Evolutionary conservation across 148 eudicot species (phyloP).

Genomic region (Tetragonia tetragonoides): DNA sequence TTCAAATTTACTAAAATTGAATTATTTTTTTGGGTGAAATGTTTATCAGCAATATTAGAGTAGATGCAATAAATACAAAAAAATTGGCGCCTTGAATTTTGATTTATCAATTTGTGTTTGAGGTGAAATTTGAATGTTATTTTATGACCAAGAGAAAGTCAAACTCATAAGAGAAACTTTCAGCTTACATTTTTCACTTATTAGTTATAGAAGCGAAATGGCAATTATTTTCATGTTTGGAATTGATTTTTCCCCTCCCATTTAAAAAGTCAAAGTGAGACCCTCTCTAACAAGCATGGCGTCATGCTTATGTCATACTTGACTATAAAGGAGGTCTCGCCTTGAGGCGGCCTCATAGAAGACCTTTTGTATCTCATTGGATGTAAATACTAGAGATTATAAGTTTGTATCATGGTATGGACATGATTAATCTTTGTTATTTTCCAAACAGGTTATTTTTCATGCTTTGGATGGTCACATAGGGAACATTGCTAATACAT

Average conservation of each 20-base stretch:
- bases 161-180: neutral
- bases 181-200: neutral
- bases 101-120: neutral
- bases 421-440: constrained; percentile 17
- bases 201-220: neutral
- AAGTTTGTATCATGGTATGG: too few relatives aligned
- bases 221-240: neutral
- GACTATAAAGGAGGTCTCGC: too few relatives aligned
- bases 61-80: too few relatives aligned
- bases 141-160: constrained; percentile 1
- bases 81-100: neutral
- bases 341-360: too few relatives aligned
- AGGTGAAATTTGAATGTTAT: neutral
- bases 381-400: too few relatives aligned
- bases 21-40: too few relatives aligned
- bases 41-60: too few relatives aligned
- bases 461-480: constrained; percentile 57
- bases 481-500: constrained; percentile 59
- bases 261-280: too few relatives aligned
- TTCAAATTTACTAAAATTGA: too few relatives aligned
- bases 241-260: neutral
- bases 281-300: too few relatives aligned
- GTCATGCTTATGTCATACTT: too few relatives aligned
- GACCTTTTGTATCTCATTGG: too few relatives aligned
- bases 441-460: constrained; percentile 66